Conservation (phyloP, 805 yeast species). For the Pichia phayaonensis region DNA sequence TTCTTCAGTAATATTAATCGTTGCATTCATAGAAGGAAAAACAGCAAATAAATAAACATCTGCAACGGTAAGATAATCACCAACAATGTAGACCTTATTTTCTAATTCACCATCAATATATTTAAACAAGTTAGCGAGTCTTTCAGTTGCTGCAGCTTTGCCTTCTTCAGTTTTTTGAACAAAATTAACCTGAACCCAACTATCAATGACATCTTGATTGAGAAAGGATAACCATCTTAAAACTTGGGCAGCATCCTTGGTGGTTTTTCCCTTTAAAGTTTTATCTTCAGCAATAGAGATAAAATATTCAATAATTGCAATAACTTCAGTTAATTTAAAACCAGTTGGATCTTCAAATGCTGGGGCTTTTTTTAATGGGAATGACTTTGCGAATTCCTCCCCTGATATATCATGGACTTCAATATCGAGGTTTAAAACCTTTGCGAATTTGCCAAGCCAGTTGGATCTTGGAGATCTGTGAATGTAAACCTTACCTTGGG, state of each 20-base stretch:
- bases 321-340: conserved; percentile 53
- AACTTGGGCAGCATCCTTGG: conserved; percentile 53
- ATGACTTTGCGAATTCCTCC: conserved; percentile 36
- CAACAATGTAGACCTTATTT: background rate
- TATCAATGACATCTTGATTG: conserved; percentile 50
- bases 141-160: background rate
- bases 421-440: conserved; percentile 48
- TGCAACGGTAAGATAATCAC: background rate
- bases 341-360: conserved; percentile 59
- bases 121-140: background rate
- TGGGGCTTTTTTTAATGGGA: conserved; percentile 60
- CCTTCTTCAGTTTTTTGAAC: conserved; percentile 1
- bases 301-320: conserved; percentile 49
- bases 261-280: conserved; percentile 45
- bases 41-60: background rate
- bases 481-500: conserved; percentile 12
- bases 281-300: conserved; percentile 32
- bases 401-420: conserved; percentile 34
- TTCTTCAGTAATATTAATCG: background rate
- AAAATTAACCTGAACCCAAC: background rate
- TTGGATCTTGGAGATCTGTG: conserved; percentile 27
- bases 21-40: background rate
- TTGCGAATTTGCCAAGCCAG: conserved; percentile 40
- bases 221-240: conserved; percentile 71
- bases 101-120: conserved; percentile 4